phyloP scores from a whole-genome alignment of 352 stramenopile genomes.

The Blastocystis sp. region DNA sequence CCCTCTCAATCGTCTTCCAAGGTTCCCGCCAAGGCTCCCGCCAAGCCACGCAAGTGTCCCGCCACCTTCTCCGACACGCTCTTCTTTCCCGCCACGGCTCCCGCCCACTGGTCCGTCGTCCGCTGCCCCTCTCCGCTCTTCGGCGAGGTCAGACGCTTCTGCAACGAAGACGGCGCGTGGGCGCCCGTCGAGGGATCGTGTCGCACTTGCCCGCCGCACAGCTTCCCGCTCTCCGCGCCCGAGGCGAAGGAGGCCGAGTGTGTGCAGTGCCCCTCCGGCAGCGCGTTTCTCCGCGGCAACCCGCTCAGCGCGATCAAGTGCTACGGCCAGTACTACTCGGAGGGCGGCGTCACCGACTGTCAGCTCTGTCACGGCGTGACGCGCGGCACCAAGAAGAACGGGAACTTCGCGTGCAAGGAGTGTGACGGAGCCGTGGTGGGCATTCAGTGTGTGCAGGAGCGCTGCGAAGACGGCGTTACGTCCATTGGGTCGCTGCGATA shows the following conservation, averaged over 20 bases:
- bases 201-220: not conserved
- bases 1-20: too few species aligned
- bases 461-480: not conserved
- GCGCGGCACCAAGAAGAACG: constrained; percentile 16
- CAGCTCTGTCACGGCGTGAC: constrained; percentile 12
- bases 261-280: constrained; percentile 20
- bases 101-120: not conserved
- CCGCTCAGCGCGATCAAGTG: constrained; percentile 12
- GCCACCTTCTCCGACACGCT: not conserved
- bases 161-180: not conserved
- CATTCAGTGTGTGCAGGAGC: constrained; percentile 27
- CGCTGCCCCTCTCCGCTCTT: not conserved
- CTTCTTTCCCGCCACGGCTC: not conserved
- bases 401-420: constrained; percentile 54
- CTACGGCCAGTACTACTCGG: constrained; percentile 57
- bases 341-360: constrained; percentile 53
- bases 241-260: not conserved
- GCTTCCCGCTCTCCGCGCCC: not conserved
- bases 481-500: constrained; percentile 6
- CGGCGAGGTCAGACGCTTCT: not conserved
- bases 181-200: constrained; percentile 8
- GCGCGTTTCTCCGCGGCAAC: constrained; percentile 43
- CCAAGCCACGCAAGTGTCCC: not conserved
- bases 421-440: constrained; percentile 32
- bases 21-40: too few species aligned